Base-by-base conservation (phyloP, 768 basidiomycete species). In the Phaeotremella fagi region DNA sequence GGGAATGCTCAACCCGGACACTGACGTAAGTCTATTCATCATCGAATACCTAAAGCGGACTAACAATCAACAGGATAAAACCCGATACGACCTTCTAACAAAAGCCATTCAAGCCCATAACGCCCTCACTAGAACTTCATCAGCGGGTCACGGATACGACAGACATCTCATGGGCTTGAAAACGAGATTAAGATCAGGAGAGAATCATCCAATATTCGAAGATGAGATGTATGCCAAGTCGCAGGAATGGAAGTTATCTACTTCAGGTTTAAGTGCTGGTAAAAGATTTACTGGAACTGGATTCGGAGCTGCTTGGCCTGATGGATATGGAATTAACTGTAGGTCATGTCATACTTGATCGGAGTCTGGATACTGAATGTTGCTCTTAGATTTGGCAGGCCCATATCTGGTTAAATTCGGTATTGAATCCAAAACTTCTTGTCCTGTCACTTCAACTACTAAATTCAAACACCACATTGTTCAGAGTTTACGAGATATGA, bases 311-410 rank as follows among this genome's bases (percentile, higher is more conserved):
- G 75, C 78, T 9, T 90, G 84, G 75, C 79, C 82, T 35, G 85
- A 92, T 76, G 92, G 92, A 7, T 94, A 92, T 77, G 91, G 92
- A 1, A 86, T 95, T 63, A 94, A 89, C 70, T 97, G 90, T 90
- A 69, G 64, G 86, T 79, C 31, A 4, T 14, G n/a, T 35, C 22
- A 12, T 20, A 22, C 38, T 11, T 11, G 7, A 41, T 12, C 7
- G 38, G 18, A 6, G 24, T 12, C 45, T 16, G 28, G 15, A 18
- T n/a, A 4, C 31, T 47, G 27, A 31, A 42, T 57, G 22, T 44
- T 43, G 0, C 15, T 6, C 45, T 22, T 61, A 94, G 92, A 95
- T 73, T 81, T 94, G 53, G 81, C 87, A 52, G 88, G 85, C 14
- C 82, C 85, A 14, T 76, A 84, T 37, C 78, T 83, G 52, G 79